phyloP scores from a whole-genome alignment of 73 alveolate species.

The Tetrahymena borealis region DNA sequence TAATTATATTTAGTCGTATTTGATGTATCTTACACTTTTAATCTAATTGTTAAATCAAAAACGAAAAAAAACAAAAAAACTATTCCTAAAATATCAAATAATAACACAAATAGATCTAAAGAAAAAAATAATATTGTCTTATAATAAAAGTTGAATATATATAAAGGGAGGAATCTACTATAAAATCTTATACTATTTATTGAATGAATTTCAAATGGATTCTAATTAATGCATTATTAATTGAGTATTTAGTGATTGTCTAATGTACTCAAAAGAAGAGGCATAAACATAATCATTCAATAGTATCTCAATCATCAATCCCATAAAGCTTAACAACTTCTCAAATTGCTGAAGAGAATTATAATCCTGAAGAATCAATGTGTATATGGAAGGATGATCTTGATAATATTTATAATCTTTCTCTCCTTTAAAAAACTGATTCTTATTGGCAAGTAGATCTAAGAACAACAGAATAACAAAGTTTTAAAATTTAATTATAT shows the following conservation, averaged over 20 bases:
- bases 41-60: not conserved
- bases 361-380: not conserved
- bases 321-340: not conserved
- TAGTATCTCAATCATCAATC: not conserved
- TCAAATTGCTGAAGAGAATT: not conserved
- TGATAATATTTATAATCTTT: not conserved
- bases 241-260: not conserved
- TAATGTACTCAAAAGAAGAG: not conserved
- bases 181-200: too few species aligned
- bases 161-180: too few species aligned
- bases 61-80: not conserved
- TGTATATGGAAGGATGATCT: not conserved
- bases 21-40: not conserved
- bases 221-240: not conserved
- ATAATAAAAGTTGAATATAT: too few species aligned
- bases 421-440: not conserved
- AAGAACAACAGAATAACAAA: not conserved
- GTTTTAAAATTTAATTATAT: not conserved
- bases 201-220: not conserved
- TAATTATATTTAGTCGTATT: too few species aligned
- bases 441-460: not conserved
- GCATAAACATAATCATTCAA: not conserved
- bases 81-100: too few species aligned
- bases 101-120: too few species aligned
- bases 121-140: too few species aligned